phyloP scores from a whole-genome alignment of 176 grass and related monocot species.

The Luzula sylvatica region DNA sequence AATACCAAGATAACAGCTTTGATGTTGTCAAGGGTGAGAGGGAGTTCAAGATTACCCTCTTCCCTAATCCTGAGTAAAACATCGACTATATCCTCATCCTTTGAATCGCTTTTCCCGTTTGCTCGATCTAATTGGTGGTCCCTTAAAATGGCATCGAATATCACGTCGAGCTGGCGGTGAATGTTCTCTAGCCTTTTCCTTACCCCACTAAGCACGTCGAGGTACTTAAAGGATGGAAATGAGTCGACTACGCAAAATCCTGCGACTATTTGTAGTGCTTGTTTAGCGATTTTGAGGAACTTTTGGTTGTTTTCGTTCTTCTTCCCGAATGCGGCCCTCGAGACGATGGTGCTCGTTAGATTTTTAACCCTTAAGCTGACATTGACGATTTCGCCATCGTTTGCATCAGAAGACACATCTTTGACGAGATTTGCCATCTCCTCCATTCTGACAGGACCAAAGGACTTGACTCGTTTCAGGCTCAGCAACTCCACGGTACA shows the following conservation, averaged over 20 bases:
- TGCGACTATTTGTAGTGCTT: no score
- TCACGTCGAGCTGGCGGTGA: conserved; percentile 1
- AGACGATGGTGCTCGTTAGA: no score
- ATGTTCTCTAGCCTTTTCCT: not conserved
- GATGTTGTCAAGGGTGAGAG: conserved; percentile 30
- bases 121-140: not conserved
- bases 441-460: conserved; percentile 4
- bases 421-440: conserved; percentile 15
- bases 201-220: conserved; percentile 5
- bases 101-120: not conserved
- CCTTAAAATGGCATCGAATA: not conserved
- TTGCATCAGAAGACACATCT: not conserved
- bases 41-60: conserved; percentile 32
- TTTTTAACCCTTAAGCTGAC: not conserved
- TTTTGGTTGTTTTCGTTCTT: no score
- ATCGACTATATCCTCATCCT: conserved; percentile 46
- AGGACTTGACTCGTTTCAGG: conserved; percentile 16
- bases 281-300: no score
- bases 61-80: conserved; percentile 42
- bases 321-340: no score
- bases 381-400: not conserved
- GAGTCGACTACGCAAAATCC: conserved; percentile 19
- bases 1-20: conserved; percentile 50
- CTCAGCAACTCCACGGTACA: conserved; percentile 23
- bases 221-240: conserved; percentile 21